Evolutionary conservation across 2,329 filamentous ascomycete species (phyloP).

Genomic region (Clonostachys chloroleuca): DNA sequence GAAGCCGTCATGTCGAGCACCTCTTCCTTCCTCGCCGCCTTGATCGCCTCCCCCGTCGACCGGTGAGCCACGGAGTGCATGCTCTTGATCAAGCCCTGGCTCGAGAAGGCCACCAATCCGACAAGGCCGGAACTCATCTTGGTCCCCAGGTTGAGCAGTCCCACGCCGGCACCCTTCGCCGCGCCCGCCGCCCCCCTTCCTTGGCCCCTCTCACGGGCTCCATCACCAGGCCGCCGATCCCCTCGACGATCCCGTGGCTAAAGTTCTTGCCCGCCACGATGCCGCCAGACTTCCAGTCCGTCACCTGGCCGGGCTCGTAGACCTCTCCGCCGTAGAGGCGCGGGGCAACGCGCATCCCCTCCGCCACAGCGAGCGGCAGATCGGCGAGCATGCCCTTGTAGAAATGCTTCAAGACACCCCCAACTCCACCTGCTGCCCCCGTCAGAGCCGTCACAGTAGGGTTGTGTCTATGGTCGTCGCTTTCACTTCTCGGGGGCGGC

Average conservation of each 20-base stretch:
- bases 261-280: neutral
- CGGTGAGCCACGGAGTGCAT: neutral
- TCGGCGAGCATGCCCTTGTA: neutral
- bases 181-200: neutral
- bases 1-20: no score
- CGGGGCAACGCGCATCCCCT: constrained; percentile 1
- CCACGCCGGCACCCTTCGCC: neutral
- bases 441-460: no score
- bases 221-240: neutral
- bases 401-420: neutral
- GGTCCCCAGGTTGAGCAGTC: neutral
- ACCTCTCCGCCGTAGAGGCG: constrained; percentile 1
- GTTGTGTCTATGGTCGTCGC: neutral
- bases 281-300: constrained; percentile 4
- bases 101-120: neutral
- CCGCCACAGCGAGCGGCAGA: constrained; percentile 3
- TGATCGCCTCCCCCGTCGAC: neutral
- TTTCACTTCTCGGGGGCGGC: no score
- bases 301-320: neutral
- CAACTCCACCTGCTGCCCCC: neutral
- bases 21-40: neutral
- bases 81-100: neutral
- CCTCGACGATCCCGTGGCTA: neutral
- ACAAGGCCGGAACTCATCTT: neutral
- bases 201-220: neutral